Percentiles rank a stretch among this genome's conserved stretches.
Evolutionary conservation across 768 basidiomycete species (phyloP).

Genomic region (Cystobasidium tubakii): DNA sequence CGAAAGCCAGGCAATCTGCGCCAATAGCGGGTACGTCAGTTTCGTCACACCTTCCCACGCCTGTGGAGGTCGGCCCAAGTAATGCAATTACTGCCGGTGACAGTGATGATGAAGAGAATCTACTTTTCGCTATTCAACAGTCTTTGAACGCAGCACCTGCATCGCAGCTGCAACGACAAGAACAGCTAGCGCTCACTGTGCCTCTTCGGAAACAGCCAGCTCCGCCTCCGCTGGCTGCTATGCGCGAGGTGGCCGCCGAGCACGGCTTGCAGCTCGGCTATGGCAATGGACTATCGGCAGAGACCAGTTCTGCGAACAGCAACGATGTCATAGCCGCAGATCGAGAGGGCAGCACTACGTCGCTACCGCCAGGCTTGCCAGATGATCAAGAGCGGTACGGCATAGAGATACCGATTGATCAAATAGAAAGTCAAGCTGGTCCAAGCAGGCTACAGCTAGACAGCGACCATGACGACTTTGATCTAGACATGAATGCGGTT

Average conservation of each 20-base stretch:
- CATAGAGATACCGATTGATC: neutral
- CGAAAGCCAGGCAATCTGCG: neutral
- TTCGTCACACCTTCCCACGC: neutral
- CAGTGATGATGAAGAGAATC: neutral
- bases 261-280: neutral
- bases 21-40: neutral
- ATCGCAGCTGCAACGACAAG: neutral
- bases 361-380: neutral
- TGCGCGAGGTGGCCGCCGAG: neutral
- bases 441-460: neutral
- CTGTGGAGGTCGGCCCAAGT: neutral
- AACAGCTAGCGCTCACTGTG: neutral
- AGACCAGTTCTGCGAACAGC: too few species aligned
- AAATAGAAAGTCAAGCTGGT: neutral
- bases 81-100: neutral
- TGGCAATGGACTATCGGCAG: too few species aligned
- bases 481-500: neutral
- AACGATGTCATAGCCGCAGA: too few species aligned
- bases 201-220: neutral
- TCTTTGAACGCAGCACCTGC: neutral
- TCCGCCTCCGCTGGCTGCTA: neutral
- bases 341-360: too few species aligned
- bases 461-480: neutral
- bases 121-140: neutral
- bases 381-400: neutral